Conservation (phyloP, 169 alveolate species). For the Eimeria falciformis region DNA sequence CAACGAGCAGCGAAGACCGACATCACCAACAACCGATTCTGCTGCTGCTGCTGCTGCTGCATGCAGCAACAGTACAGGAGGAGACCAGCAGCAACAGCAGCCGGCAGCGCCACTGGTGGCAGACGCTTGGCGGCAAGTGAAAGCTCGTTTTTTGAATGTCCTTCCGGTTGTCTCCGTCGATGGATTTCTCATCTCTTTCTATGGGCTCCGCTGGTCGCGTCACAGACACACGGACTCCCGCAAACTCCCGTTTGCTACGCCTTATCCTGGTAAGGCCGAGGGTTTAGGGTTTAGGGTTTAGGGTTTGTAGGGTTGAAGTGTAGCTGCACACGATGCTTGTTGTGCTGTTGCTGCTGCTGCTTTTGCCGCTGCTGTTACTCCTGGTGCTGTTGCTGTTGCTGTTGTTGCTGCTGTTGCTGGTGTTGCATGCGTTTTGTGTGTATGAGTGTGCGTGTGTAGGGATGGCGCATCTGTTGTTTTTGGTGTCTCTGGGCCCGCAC, state of each 20-base stretch:
- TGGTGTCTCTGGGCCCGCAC: conserved; percentile 23
- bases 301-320: conserved; percentile 40
- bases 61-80: background rate
- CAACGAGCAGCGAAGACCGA: background rate
- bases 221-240: background rate
- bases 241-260: background rate
- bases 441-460: background rate
- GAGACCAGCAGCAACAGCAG: background rate
- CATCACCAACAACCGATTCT: too few species aligned
- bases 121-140: background rate
- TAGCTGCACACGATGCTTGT: background rate
- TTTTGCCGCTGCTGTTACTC: background rate
- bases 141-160: background rate
- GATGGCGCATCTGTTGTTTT: conserved; percentile 7
- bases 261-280: background rate
- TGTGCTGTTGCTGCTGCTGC: background rate
- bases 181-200: background rate
- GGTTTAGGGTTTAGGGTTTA: conserved; percentile 44
- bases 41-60: too few species aligned
- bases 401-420: conserved; percentile 1
- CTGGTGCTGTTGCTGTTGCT: background rate
- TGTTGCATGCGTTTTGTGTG: background rate
- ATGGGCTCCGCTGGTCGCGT: background rate
- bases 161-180: conserved; percentile 6
- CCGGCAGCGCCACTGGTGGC: background rate